phyloP scores from a whole-genome alignment of 2,329 filamentous ascomycete species.

The Penicillium sp. region DNA sequence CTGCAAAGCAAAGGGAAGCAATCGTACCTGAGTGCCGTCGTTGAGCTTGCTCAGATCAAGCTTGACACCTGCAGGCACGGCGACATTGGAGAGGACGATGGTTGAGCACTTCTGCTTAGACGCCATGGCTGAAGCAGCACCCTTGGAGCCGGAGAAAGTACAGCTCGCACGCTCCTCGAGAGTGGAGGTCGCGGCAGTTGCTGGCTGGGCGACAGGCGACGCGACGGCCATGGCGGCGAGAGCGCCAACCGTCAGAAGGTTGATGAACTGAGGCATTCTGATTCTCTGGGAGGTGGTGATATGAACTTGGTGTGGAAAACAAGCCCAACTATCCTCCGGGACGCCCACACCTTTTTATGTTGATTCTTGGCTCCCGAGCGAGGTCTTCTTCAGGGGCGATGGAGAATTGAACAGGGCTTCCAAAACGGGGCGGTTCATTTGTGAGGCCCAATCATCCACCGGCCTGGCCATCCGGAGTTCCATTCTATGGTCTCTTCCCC shows the following conservation, averaged over 20 bases:
- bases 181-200: conserved; percentile 1
- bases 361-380: too few species aligned
- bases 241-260: background rate
- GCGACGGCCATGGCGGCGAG: background rate
- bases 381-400: too few species aligned
- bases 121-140: conserved; percentile 21
- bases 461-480: too few species aligned
- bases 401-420: too few species aligned
- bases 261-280: background rate
- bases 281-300: background rate
- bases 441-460: too few species aligned
- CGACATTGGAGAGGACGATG: conserved; percentile 32
- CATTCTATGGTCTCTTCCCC: too few species aligned
- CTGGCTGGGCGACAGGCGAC: background rate
- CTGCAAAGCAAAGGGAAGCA: too few species aligned
- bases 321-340: too few species aligned
- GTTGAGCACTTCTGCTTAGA: conserved; percentile 30
- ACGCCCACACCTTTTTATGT: too few species aligned
- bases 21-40: conserved; percentile 10
- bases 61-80: conserved; percentile 12
- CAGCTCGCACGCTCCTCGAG: conserved; percentile 16
- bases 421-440: too few species aligned
- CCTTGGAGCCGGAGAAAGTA: conserved; percentile 24
- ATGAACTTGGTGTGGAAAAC: background rate
- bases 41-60: conserved; percentile 10